Evolutionary conservation across 2,329 filamentous ascomycete genomes (phyloP).

Genomic region (Claviceps arundinis): DNA sequence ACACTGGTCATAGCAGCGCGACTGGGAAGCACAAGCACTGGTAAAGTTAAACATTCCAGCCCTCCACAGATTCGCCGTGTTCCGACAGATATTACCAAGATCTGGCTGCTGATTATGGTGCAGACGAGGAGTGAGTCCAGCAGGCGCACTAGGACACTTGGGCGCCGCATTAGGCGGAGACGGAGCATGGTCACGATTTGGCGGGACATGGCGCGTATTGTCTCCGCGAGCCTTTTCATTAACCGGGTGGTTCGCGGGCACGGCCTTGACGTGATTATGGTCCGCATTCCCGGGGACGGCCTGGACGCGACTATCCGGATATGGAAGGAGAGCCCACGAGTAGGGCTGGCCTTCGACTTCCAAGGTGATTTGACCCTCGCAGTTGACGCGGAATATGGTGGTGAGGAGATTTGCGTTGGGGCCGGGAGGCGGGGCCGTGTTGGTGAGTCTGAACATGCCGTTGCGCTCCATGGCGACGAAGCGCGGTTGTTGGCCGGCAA

Average conservation of each 20-base stretch:
- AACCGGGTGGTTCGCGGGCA: not conserved
- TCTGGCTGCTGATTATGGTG: not conserved
- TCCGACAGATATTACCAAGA: not conserved
- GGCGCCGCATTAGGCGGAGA: not conserved
- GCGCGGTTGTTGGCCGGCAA: not conserved
- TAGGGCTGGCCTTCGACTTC: not conserved
- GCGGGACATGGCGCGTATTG: not conserved
- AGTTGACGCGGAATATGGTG: constrained; percentile 1
- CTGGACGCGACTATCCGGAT: not conserved
- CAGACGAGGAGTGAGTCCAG: not conserved
- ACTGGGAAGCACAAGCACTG: not conserved
- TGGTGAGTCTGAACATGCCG: not conserved
- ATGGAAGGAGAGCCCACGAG: not conserved
- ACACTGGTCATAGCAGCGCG: not conserved
- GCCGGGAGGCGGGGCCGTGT: not conserved
- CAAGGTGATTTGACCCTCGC: not conserved
- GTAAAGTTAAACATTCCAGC: not conserved
- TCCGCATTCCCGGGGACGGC: not conserved
- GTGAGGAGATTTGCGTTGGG: not conserved
- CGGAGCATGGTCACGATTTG: not conserved
- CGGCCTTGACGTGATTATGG: not conserved
- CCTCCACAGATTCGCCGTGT: not conserved
- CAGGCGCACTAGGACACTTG: not conserved
- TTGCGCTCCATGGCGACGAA: not conserved
- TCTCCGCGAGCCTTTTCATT: not conserved